phyloP scores from a whole-genome alignment of 352 stramenopile species.

The Globisporangium irregulare region DNA sequence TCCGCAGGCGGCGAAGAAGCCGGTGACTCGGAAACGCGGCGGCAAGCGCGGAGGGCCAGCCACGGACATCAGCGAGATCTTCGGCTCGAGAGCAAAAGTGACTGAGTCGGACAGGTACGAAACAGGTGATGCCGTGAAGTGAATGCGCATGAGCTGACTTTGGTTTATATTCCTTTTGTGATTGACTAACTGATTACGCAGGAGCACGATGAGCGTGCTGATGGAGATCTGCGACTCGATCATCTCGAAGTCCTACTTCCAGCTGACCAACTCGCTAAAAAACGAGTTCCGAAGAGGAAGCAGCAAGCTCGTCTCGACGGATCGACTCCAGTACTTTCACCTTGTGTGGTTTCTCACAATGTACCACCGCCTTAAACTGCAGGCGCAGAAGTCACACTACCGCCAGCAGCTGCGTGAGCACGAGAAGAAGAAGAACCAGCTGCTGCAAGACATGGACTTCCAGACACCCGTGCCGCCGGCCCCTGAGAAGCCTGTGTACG shows the following conservation, averaged over 20 bases:
- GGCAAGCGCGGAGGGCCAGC: slow-evolving; percentile 41
- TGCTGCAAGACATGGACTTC: slow-evolving; percentile 57
- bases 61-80: slow-evolving; percentile 75
- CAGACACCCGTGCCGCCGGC: slow-evolving; percentile 32
- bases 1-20: slow-evolving; percentile 69
- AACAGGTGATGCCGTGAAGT: not conserved
- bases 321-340: slow-evolving; percentile 89
- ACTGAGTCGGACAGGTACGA: slow-evolving; percentile 58
- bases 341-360: slow-evolving; percentile 82
- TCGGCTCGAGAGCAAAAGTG: slow-evolving; percentile 61
- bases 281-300: slow-evolving; percentile 84
- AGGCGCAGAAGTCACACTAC: slow-evolving; percentile 66
- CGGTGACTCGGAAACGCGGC: slow-evolving; percentile 34
- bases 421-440: slow-evolving; percentile 49
- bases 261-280: slow-evolving; percentile 85
- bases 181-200: slow-evolving; percentile 13
- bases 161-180: slow-evolving; percentile 4
- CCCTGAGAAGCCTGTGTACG: slow-evolving; percentile 47
- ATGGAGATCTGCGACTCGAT: slow-evolving; percentile 71
- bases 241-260: slow-evolving; percentile 76
- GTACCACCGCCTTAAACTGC: slow-evolving; percentile 79
- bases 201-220: slow-evolving; percentile 62
- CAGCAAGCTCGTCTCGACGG: slow-evolving; percentile 75
- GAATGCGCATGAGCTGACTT: slow-evolving; percentile 1
- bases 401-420: slow-evolving; percentile 49